These are phyloP conservation scores for Aureobasidium subglaciale DNA, from an alignment of 2,329 filamentous ascomycete species.

Conservation along the genomic window DNA sequence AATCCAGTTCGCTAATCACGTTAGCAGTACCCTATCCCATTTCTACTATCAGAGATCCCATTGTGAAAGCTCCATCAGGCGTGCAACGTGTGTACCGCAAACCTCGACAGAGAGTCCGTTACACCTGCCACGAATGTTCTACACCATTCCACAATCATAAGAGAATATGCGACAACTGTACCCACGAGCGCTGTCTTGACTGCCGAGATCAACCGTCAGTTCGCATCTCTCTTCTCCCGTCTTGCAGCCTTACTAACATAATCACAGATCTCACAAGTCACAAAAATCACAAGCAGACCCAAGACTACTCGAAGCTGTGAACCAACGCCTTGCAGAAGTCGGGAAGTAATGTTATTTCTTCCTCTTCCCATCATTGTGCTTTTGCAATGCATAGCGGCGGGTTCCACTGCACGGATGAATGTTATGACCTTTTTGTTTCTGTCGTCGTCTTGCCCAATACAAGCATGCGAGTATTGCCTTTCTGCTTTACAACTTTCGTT, in stretches of 20 bases:
- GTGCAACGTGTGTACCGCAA: conserved; percentile 36
- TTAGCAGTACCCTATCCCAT: neutral
- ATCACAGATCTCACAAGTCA: neutral
- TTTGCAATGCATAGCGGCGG: neutral
- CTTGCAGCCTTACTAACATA: neutral
- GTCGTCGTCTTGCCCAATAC: neutral
- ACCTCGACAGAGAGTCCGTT: conserved; percentile 38
- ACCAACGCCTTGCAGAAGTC: conserved; percentile 2
- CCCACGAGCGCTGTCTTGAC: conserved; percentile 51
- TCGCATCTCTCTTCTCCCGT: neutral
- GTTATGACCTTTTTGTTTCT: neutral
- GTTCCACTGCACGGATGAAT: neutral
- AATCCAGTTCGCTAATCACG: neutral
- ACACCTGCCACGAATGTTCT: conserved; percentile 56
- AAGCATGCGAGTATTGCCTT: neutral
- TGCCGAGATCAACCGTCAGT: conserved; percentile 50
- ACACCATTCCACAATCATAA: conserved; percentile 50
- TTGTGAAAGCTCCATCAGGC: neutral
- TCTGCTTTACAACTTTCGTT: neutral
- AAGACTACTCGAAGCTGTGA: neutral
- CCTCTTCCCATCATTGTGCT: neutral
- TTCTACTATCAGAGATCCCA: neutral
- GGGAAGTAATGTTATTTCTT: neutral
- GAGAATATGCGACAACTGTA: conserved; percentile 51
- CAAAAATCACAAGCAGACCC: neutral